phyloP scores from a whole-genome alignment of 192 early-diverging fungal genomes.

The Cladochytrium replicatum region DNA sequence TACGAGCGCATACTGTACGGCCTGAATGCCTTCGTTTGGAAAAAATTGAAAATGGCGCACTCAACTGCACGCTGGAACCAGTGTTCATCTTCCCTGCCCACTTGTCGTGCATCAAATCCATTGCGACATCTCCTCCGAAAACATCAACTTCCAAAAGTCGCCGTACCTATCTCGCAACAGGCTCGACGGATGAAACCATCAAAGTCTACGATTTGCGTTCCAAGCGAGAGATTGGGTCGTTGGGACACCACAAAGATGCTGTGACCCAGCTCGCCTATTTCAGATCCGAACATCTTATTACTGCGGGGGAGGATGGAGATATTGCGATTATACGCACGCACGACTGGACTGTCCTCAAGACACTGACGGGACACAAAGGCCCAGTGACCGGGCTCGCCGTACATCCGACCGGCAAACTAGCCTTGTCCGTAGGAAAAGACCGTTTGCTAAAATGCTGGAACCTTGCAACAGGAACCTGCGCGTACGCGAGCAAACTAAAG shows the following conservation, averaged over 20 bases:
- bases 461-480: conserved; percentile 26
- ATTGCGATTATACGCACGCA: conserved; percentile 84
- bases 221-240: conserved; percentile 79
- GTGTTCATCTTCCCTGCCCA: conserved; percentile 94
- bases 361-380: conserved; percentile 58
- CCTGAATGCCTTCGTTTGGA: conserved; percentile 42
- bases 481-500: conserved; percentile 26
- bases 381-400: conserved; percentile 71
- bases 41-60: conserved; percentile 5
- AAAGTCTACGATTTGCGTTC: conserved; percentile 80
- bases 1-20: conserved; percentile 98
- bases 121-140: conserved; percentile 40
- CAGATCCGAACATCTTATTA: conserved; percentile 73
- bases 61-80: conserved; percentile 38
- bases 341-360: conserved; percentile 95
- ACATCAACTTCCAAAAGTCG: too few species aligned
- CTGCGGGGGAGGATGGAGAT: conserved; percentile 79
- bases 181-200: conserved; percentile 91
- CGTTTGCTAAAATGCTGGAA: conserved; percentile 39
- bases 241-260: conserved; percentile 86
- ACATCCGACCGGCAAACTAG: conserved; percentile 93
- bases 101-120: conserved; percentile 83
- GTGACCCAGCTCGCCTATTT: conserved; percentile 81
- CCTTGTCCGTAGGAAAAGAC: conserved; percentile 63
- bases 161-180: conserved; percentile 76